These are phyloP conservation scores for Emericellopsis cladophorae DNA, from an alignment of 2,329 filamentous ascomycete genomes.

Conservation along the genomic window DNA sequence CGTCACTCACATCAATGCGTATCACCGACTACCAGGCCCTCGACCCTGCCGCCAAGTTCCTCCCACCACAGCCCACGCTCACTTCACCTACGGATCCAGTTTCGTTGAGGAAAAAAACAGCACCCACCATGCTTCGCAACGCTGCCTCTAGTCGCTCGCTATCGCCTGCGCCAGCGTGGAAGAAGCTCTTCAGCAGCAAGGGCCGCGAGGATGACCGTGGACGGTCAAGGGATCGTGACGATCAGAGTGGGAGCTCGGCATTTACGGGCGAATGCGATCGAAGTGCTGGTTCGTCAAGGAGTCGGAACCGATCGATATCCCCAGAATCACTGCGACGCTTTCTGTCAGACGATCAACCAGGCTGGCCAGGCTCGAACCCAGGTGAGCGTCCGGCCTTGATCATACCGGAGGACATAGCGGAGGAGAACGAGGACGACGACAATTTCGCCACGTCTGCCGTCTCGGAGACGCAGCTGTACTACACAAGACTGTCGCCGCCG, in stretches of 20 bases:
- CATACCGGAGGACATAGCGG: slow-evolving; percentile 22
- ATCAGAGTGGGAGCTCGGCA: slow-evolving; percentile 7
- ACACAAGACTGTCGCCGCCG: slow-evolving; percentile 38
- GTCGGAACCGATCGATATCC: slow-evolving; percentile 23
- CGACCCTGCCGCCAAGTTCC: slow-evolving; percentile 65
- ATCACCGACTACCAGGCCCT: slow-evolving; percentile 56
- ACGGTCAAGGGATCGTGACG: slow-evolving; percentile 15
- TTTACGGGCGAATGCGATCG: slow-evolving; percentile 17
- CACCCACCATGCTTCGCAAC: slow-evolving; percentile 15
- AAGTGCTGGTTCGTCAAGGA: slow-evolving; percentile 10
- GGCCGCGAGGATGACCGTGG: slow-evolving; percentile 20
- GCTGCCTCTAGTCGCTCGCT: slow-evolving; percentile 31
- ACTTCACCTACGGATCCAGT: slow-evolving; percentile 12
- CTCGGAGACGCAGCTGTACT: slow-evolving; percentile 29
- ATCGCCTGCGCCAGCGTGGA: slow-evolving; percentile 38
- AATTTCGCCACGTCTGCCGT: slow-evolving; percentile 45
- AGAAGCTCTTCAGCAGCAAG: slow-evolving; percentile 36
- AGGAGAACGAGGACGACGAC: slow-evolving; percentile 35
- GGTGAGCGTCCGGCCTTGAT: slow-evolving; percentile 16
- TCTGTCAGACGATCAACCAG: slow-evolving; percentile 30
- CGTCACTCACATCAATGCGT: slow-evolving; percentile 49
- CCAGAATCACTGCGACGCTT: slow-evolving; percentile 42
- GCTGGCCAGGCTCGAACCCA: slow-evolving; percentile 10
- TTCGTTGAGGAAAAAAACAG: slow-evolving; percentile 14
- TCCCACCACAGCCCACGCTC: slow-evolving; percentile 50